These are phyloP conservation scores for Leccinum broughii DNA, from an alignment of 768 basidiomycete species.

Conservation along the genomic window DNA sequence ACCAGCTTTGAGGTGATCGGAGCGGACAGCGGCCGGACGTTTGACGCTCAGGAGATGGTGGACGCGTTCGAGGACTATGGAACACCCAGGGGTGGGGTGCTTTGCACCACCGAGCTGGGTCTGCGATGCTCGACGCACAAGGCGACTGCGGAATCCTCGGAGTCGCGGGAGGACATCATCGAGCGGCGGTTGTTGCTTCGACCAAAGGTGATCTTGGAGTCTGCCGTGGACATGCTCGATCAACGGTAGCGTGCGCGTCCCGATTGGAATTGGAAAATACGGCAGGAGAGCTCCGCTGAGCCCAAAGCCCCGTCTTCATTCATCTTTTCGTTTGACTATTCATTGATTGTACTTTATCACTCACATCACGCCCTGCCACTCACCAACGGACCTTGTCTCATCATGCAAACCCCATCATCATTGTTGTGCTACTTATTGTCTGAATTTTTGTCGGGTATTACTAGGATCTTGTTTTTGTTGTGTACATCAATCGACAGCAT, in stretches of 20 bases:
- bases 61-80: slow-evolving; percentile 67
- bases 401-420: neutral
- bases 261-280: neutral
- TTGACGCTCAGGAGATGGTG: slow-evolving; percentile 52
- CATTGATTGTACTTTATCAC: neutral
- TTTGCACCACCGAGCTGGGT: slow-evolving; percentile 74
- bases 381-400: neutral
- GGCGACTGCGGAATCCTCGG: slow-evolving; percentile 17
- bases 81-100: slow-evolving; percentile 48
- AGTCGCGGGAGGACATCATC: slow-evolving; percentile 42
- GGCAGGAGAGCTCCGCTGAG: neutral
- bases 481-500: neutral
- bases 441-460: neutral
- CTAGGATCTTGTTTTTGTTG: neutral
- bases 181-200: slow-evolving; percentile 62
- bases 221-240: slow-evolving; percentile 55
- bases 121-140: slow-evolving; percentile 62
- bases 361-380: neutral
- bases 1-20: slow-evolving; percentile 72
- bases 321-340: neutral
- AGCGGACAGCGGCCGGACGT: slow-evolving; percentile 52
- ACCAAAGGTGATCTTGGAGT: slow-evolving; percentile 78
- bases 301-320: neutral
- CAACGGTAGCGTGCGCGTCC: slow-evolving; percentile 25
- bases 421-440: neutral